A percentile compares a stretch with the other conserved stretches of the same genome.
Evolutionary conservation across 2,329 filamentous ascomycete species (phyloP).

Genomic region (Paraconiothyrium brasiliense): DNA sequence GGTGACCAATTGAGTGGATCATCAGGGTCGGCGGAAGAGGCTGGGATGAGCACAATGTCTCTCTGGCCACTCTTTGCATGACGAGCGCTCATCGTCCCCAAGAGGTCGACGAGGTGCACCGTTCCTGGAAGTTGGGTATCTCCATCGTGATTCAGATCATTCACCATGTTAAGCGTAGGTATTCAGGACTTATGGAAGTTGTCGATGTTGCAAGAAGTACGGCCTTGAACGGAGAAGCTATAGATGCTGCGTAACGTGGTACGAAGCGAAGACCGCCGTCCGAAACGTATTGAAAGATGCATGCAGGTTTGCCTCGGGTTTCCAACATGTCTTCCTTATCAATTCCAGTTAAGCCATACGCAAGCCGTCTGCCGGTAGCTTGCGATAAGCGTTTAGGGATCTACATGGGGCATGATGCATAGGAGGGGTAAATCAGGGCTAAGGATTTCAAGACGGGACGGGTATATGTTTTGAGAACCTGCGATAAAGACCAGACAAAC

Average conservation of each 20-base stretch:
- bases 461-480: background rate
- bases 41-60: slow-evolving; percentile 55
- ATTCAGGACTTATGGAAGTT: background rate
- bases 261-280: background rate
- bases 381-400: background rate
- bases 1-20: slow-evolving; percentile 49
- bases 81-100: slow-evolving; percentile 47
- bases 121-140: slow-evolving; percentile 48
- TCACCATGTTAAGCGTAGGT: slow-evolving; percentile 6
- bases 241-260: background rate
- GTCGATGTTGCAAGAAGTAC: background rate
- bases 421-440: background rate
- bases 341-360: background rate
- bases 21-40: slow-evolving; percentile 46
- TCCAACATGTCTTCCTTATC: background rate
- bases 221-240: background rate
- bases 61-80: slow-evolving; percentile 47
- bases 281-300: background rate
- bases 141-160: slow-evolving; percentile 8
- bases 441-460: background rate
- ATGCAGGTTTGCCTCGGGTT: background rate
- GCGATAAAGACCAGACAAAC: background rate
- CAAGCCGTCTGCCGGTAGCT: background rate
- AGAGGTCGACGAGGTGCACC: slow-evolving; percentile 54
- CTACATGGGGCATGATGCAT: background rate